Evolutionary conservation across 1,284 basidiomycete species (phyloP), one percentile per base, ranked within the genome.

Genomic region (Sporisorium iseilematis-ciliati): DNA sequence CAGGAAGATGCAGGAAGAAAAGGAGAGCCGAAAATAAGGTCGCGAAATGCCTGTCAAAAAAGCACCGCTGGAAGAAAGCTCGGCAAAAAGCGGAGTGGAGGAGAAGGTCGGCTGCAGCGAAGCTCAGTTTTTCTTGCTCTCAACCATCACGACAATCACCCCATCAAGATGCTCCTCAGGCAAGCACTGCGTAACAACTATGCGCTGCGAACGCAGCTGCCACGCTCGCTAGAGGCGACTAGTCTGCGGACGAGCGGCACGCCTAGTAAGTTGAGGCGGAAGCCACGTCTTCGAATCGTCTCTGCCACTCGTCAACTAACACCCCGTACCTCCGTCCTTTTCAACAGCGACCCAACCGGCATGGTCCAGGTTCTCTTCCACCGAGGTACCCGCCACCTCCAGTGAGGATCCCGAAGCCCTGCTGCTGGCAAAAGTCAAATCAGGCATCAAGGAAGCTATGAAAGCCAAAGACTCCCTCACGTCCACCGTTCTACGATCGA

Each of bases 381-480:
- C 48, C 25, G 68, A 71, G 42, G 58, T 62, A 43, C 10, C 60
- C 4, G 10, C 68, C 16, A 43, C 33, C 23, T 26, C 18, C 23
- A 23, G n/a, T 42, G 59, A 71, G 25, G 72, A 75, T 40, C 56
- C 65, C 8, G 78, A 79, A 40, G 72, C 58, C 11, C 59, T 64
- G 20, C 49, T 79, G 40, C 43, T 79, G 42, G 61, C 59, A 12
- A 65, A 57, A 29, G 64, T 81, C 64, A 81, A 81, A 52, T 51
- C 56, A 0, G 69, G 79, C 14, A 75, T 79, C 60, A 81, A 80
- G 53, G 73, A 75, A 35, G 71, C 79, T 0, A 81, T 81, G 79
- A 68, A 75, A 49, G 65, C 77, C 21, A 80, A 78, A 33, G 76
- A 81, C 57, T 67, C 65, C 56, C 57, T 73, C 59, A 71, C 68